phyloP scores from a whole-genome alignment of 179 eudicot species.

The Sideroxylon spinosum region DNA sequence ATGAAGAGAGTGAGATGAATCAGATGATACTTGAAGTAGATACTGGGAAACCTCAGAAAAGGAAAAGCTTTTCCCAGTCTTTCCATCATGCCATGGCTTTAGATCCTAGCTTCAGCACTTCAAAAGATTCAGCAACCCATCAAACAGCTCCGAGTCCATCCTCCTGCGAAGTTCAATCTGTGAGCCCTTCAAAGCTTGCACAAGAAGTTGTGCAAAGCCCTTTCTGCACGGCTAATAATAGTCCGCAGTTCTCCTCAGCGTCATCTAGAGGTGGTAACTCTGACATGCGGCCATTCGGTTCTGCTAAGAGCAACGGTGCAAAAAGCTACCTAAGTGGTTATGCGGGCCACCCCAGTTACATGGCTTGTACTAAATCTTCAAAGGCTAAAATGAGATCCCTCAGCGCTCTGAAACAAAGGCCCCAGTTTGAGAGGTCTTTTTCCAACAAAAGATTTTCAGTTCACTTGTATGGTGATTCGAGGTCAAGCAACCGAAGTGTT shows the following conservation, averaged over 20 bases:
- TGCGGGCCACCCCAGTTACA: conserved; percentile 57
- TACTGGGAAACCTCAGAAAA: conserved; percentile 34
- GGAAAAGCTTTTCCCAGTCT: conserved; percentile 38
- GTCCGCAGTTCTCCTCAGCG: conserved; percentile 29
- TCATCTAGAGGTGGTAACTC: conserved; percentile 24
- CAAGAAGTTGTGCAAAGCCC: conserved; percentile 33
- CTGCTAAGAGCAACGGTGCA: conserved; percentile 45
- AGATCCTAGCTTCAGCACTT: conserved; percentile 64
- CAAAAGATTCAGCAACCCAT: conserved; percentile 57
- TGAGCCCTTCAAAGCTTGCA: conserved; percentile 29
- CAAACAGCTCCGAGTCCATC: conserved; percentile 38
- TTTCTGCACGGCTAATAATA: conserved; percentile 38
- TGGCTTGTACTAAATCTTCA: conserved; percentile 58
- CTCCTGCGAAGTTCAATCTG: conserved; percentile 42
- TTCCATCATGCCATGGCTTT: conserved; percentile 30
- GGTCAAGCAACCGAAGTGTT: conserved; percentile 31
- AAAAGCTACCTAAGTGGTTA: conserved; percentile 49
- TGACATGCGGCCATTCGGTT: conserved; percentile 29
- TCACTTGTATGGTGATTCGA: conserved; percentile 38
- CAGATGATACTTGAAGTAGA: conserved; percentile 49
- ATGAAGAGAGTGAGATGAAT: conserved; percentile 40
- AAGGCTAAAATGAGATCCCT: conserved; percentile 49
- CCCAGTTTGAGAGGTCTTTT: conserved; percentile 44
- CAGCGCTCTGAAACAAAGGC: conserved; percentile 74
- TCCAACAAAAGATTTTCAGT: conserved; percentile 56